These are phyloP conservation scores for Comarum palustre DNA, from an alignment of 306 rosid species.

Conservation along the genomic window DNA sequence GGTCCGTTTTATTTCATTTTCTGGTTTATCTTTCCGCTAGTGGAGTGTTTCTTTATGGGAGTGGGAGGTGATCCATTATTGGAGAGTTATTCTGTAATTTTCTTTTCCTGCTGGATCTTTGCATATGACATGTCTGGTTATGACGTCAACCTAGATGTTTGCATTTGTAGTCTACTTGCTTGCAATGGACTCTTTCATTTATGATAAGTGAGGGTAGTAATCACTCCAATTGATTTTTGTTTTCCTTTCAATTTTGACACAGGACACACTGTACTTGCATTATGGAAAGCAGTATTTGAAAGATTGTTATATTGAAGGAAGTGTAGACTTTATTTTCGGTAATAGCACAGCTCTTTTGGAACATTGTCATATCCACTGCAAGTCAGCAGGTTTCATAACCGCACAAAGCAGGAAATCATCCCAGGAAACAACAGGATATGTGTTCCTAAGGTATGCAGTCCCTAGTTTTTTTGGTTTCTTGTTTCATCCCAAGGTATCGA, in stretches of 20 bases:
- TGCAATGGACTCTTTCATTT: constrained; percentile 17
- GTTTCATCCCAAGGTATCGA: background rate
- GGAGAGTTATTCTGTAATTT: background rate
- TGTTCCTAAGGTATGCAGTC: constrained; percentile 62
- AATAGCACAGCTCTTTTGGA: constrained; percentile 87
- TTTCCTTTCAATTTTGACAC: constrained; percentile 28
- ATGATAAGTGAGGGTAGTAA: constrained; percentile 10
- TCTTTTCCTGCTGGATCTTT: constrained; percentile 1
- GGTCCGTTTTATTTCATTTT: background rate
- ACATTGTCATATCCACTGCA: constrained; percentile 85
- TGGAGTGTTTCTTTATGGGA: background rate
- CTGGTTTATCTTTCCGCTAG: background rate
- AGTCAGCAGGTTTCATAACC: constrained; percentile 70
- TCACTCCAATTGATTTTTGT: background rate
- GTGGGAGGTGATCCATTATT: background rate
- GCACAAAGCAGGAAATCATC: constrained; percentile 85
- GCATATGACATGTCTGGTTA: background rate
- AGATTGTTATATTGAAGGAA: constrained; percentile 94
- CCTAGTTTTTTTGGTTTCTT: background rate
- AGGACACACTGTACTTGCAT: constrained; percentile 88
- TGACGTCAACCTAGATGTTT: constrained; percentile 17
- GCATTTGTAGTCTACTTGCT: constrained; percentile 15
- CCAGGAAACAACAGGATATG: constrained; percentile 81
- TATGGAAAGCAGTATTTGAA: constrained; percentile 72
- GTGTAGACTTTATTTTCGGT: constrained; percentile 88